phyloP scores from a whole-genome alignment of 2,329 filamentous ascomycete genomes.

The Pseudonectria buxi region DNA sequence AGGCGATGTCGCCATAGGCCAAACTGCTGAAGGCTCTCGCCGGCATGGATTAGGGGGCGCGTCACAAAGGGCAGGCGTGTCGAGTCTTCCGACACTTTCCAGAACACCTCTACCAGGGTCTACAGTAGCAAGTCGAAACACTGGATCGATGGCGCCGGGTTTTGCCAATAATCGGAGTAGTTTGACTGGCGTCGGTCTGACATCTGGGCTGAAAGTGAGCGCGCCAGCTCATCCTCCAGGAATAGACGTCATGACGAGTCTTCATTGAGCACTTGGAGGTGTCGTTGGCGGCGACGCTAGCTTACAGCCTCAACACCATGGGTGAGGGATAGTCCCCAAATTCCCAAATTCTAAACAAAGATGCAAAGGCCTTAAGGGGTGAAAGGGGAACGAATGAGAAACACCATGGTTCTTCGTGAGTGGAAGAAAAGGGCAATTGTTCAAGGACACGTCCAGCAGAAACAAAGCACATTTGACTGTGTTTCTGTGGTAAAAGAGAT shows the following conservation, averaged over 20 bases:
- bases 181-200: slow-evolving; percentile 22
- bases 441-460: too few relatives aligned
- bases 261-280: slow-evolving; percentile 5
- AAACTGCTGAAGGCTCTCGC: slow-evolving; percentile 3
- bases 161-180: slow-evolving; percentile 15
- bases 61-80: slow-evolving; percentile 4
- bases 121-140: slow-evolving; percentile 5
- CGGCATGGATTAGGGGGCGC: slow-evolving; percentile 8
- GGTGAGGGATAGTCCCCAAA: too few relatives aligned
- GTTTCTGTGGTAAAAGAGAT: too few relatives aligned
- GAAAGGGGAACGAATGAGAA: too few relatives aligned
- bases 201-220: slow-evolving; percentile 25
- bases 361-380: too few relatives aligned
- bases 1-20: not conserved
- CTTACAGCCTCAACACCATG: too few relatives aligned
- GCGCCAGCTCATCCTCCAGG: slow-evolving; percentile 15
- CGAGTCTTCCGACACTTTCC: slow-evolving; percentile 3
- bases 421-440: too few relatives aligned
- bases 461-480: too few relatives aligned
- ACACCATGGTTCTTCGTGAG: too few relatives aligned
- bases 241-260: slow-evolving; percentile 8
- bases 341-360: too few relatives aligned
- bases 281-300: too few relatives aligned
- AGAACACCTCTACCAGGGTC: slow-evolving; percentile 6
- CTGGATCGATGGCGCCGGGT: slow-evolving; percentile 6